Conservation (phyloP, 495 filamentous ascomycete genomes). For the Neurospora sp. region DNA sequence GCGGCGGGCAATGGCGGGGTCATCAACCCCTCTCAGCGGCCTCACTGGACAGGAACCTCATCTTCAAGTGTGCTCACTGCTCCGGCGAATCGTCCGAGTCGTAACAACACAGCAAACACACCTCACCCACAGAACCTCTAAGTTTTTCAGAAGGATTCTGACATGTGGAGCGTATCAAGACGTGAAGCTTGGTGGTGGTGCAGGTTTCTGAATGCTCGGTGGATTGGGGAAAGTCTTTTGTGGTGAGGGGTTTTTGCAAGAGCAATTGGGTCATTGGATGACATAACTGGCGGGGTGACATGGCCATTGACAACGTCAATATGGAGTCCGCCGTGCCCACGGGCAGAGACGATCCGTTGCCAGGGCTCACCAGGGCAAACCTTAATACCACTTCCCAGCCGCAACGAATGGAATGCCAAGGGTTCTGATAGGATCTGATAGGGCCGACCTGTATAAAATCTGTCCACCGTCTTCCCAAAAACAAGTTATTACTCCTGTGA, state of each 20-base stretch:
- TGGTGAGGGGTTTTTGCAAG: conserved; percentile 1
- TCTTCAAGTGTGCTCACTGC: background rate
- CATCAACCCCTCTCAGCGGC: background rate
- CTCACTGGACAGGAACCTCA: background rate
- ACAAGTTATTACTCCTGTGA: background rate
- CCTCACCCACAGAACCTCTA: background rate
- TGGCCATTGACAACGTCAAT: background rate
- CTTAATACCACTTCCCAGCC: background rate
- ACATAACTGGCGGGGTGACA: background rate
- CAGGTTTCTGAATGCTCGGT: background rate
- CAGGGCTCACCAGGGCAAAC: background rate
- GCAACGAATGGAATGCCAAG: background rate
- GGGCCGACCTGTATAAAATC: background rate
- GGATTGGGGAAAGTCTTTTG: background rate
- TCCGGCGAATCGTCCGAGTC: background rate
- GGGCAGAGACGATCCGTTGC: background rate
- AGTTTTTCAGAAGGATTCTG: background rate
- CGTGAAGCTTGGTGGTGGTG: background rate
- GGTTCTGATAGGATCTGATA: background rate
- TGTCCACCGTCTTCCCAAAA: background rate
- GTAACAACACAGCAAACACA: background rate
- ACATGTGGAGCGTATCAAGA: background rate
- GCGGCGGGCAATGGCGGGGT: background rate
- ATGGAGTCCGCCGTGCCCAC: background rate
- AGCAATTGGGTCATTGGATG: background rate